Evolutionary conservation across 2,329 filamentous ascomycete genomes (phyloP).

Genomic region (Claviceps sp.): DNA sequence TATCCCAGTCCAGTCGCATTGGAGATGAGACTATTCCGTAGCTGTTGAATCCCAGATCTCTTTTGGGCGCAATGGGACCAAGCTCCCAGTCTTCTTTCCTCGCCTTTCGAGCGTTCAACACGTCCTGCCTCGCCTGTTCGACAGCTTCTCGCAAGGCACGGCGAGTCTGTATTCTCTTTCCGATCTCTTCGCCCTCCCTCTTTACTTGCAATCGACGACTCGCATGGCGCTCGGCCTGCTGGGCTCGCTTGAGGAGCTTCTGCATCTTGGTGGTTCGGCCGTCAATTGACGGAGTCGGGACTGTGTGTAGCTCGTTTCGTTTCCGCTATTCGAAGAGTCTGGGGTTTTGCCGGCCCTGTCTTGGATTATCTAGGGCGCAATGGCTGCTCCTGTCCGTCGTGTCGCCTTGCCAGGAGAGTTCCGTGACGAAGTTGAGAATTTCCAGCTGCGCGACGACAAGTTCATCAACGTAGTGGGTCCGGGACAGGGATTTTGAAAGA

Average conservation of each 20-base stretch:
- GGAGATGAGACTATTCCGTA: conserved; percentile 42
- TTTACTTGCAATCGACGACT: conserved; percentile 31
- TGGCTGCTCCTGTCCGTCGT: background rate
- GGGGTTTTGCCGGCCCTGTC: background rate
- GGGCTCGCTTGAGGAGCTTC: conserved; percentile 53
- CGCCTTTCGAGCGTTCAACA: conserved; percentile 30
- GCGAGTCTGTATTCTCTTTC: conserved; percentile 17
- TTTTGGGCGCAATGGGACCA: conserved; percentile 64
- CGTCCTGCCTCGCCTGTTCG: conserved; percentile 20
- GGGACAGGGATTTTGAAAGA: background rate
- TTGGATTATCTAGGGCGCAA: background rate
- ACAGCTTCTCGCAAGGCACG: conserved; percentile 17
- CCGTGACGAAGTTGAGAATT: too few species aligned
- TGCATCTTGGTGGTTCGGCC: conserved; percentile 39
- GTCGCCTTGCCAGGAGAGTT: background rate
- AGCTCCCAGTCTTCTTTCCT: conserved; percentile 66
- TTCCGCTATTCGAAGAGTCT: background rate
- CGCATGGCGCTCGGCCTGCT: conserved; percentile 52
- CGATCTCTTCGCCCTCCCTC: conserved; percentile 18
- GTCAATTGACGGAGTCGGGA: background rate
- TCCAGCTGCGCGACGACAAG: too few species aligned
- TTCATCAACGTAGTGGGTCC: background rate
- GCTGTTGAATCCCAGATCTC: conserved; percentile 50
- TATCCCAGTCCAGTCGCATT: conserved; percentile 23
- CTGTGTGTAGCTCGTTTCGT: background rate